Base-by-base conservation (phyloP, 805 yeast species). In the Naumovozyma dairenensis region DNA sequence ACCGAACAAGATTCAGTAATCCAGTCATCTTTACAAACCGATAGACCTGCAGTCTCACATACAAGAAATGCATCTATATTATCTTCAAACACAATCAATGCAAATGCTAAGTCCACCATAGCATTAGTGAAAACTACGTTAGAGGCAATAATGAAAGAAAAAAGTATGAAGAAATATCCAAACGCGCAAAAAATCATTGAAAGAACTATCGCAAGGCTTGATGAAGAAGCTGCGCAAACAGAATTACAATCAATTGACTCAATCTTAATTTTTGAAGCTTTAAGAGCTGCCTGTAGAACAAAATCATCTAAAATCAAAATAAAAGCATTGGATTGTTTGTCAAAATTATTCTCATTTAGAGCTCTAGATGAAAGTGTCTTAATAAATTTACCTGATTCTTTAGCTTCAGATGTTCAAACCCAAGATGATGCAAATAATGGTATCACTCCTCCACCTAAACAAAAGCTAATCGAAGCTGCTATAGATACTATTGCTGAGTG, bases 401-500 rank as follows among this genome's bases (percentile, higher is more conserved):
- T 54, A 35, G 54, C 58, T 4, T 49, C 60, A 5, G 53, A 50
- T 31, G 58, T 51, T 27, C 58, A 53, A 36, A 33, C 35, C 10
- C 39, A 38, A 26, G 47, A 40, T 8, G 44, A 48, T 28, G 25
- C 45, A 3, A 39, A 50, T 4, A 46, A 55, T 6, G 66, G 68
- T 25, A 71, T 73, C 13, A 66, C 72, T 0, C 74, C 71, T 1
- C 72, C 71, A 6, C 71, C 71, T 18, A 71, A 71, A 30, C 67
- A 74, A 14, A 68, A 69, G 16, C 52, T 84, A 39, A 76, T 92
- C 20, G 92, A 83, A 53, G 80, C 81, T 16, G 85, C 94, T 0
- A 81, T 89, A 27, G 80, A 80, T 43, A 81, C 86, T 12, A 82
- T 87, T 16, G 74, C 92, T 16, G 75, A 79, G 17, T 81, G 94